phyloP scores from a whole-genome alignment of 176 grass and related monocot species.

The Lolium multiflorum region DNA sequence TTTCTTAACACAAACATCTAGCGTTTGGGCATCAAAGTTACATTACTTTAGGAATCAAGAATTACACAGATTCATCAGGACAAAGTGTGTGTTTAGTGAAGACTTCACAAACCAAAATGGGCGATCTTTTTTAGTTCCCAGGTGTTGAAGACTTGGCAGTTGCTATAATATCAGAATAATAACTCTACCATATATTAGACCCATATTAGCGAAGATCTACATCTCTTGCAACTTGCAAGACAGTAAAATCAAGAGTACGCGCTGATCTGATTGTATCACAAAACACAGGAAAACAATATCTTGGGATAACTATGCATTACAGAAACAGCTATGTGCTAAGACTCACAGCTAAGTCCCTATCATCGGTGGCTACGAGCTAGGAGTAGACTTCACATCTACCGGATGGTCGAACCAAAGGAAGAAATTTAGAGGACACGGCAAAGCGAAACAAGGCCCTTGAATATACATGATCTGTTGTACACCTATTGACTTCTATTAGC shows the following conservation, averaged over 20 bases:
- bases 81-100: neutral
- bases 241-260: neutral
- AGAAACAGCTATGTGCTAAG: slow-evolving; percentile 9
- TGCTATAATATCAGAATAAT: neutral
- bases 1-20: no score
- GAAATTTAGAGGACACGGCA: neutral
- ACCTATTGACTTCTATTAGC: neutral
- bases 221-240: neutral
- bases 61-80: neutral
- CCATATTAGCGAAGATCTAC: slow-evolving; percentile 18
- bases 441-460: slow-evolving; percentile 6
- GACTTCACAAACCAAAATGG: neutral
- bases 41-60: no score
- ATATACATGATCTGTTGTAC: slow-evolving; percentile 34
- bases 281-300: neutral
- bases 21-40: no score
- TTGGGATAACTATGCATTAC: neutral
- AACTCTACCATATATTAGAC: neutral
- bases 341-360: slow-evolving; percentile 10
- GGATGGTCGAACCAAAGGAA: neutral
- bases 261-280: slow-evolving; percentile 19
- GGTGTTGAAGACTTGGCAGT: neutral
- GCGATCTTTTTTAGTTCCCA: neutral
- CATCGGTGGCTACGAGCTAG: slow-evolving; percentile 3
- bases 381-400: slow-evolving; percentile 29